A percentile compares a stretch with the other conserved stretches of the same genome.
Evolutionary conservation across 2,329 filamentous ascomycete species (phyloP).

Genomic region (Taxawa tesnikishii): DNA sequence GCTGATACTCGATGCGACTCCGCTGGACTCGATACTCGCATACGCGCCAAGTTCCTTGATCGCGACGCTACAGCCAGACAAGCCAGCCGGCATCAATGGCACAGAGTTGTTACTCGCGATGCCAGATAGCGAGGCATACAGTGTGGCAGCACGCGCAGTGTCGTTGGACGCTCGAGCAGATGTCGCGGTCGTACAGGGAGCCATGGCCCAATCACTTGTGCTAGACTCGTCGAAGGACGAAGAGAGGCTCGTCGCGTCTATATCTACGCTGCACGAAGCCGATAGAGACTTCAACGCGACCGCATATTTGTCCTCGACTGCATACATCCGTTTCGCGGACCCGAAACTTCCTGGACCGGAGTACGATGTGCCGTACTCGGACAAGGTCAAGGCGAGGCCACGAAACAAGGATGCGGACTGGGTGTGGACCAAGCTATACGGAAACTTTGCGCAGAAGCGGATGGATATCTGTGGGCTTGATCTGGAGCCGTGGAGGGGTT

Average conservation of each 20-base stretch:
- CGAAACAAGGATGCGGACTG: constrained; percentile 32
- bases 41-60: constrained; percentile 20
- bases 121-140: constrained; percentile 11
- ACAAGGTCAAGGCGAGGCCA: constrained; percentile 29
- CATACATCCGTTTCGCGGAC: constrained; percentile 34
- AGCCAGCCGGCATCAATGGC: not conserved
- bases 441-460: constrained; percentile 34
- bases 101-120: constrained; percentile 20
- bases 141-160: constrained; percentile 8
- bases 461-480: constrained; percentile 42
- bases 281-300: constrained; percentile 30
- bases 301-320: constrained; percentile 27
- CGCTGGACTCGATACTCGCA: constrained; percentile 30
- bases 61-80: constrained; percentile 14
- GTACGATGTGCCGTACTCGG: constrained; percentile 33
- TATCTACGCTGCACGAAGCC: constrained; percentile 16
- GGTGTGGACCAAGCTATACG: constrained; percentile 38
- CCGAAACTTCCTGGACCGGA: constrained; percentile 37
- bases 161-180: constrained; percentile 10
- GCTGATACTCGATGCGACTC: constrained; percentile 31
- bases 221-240: constrained; percentile 13
- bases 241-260: constrained; percentile 16
- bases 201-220: constrained; percentile 15
- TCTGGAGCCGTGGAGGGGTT: constrained; percentile 28
- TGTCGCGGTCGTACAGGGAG: constrained; percentile 18